Conservation (phyloP, 495 filamentous ascomycete genomes). For the Venustampulla echinocandica region DNA sequence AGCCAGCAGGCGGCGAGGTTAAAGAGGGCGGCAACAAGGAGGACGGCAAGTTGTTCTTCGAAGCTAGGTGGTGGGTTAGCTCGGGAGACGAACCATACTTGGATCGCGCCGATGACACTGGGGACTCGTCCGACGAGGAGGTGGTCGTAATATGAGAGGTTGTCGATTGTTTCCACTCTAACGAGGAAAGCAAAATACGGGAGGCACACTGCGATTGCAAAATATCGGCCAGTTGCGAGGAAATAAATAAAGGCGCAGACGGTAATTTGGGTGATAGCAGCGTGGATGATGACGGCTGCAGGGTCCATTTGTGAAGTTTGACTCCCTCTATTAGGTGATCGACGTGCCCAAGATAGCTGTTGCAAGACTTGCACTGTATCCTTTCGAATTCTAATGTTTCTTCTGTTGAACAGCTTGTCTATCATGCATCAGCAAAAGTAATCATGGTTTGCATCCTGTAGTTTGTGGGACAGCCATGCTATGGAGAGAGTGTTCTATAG, state of each 20-base stretch:
- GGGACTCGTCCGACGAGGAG: too few species aligned
- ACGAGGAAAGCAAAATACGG: not conserved
- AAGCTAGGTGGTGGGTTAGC: not conserved
- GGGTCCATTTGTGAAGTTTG: constrained; percentile 44
- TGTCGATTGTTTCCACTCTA: not conserved
- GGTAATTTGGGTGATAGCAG: not conserved
- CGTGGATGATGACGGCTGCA: constrained; percentile 11
- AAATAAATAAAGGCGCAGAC: not conserved
- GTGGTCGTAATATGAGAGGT: not conserved
- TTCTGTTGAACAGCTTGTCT: constrained; percentile 1
- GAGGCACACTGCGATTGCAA: constrained; percentile 4
- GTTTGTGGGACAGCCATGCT: too few species aligned
- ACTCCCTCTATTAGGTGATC: constrained; percentile 34
- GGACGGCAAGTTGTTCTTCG: not conserved
- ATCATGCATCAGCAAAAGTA: not conserved
- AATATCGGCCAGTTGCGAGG: not conserved
- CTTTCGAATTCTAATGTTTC: constrained; percentile 14
- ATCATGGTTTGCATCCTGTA: not conserved
- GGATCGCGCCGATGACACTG: too few species aligned
- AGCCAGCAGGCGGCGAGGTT: not conserved
- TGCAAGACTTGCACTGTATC: constrained; percentile 35
- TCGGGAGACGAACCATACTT: too few species aligned
- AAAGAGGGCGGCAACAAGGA: not conserved
- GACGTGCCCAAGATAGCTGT: constrained; percentile 34
- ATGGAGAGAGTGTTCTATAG: too few species aligned